Base-by-base conservation (phyloP, 225 moss, liverwort and hornwort genomes). In the Lunularia cruciata region DNA sequence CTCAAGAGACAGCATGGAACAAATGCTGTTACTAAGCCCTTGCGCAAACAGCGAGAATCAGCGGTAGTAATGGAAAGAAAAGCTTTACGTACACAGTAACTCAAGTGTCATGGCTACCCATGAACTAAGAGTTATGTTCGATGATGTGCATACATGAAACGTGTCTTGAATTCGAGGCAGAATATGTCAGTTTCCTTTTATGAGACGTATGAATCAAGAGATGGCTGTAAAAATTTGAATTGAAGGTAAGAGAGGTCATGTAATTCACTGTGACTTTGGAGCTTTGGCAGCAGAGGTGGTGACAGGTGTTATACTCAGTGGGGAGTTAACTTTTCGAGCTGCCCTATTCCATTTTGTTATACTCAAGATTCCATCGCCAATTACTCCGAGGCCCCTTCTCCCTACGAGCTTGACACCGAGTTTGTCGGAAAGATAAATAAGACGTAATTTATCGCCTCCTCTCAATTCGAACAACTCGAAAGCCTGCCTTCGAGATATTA, bases 381-480 rank as follows among this genome's bases (percentile, higher is more conserved):
- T 75, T 22, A 84, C 84, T 81, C 98, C 93, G 27, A 98, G 91
- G 76, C 98, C 91, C 80, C 90, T 88, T 63, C 98, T 84, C 67
- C 98, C 98, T 3, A 98, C 98, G 48, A 98, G 84, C 89, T 93
- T 98, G 61, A 89, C 93, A 69, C 91, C 89, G 75, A 91, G 81
- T 71, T 84, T 91, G 43, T 84, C 77, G 47, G 86, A 84, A 55
- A 98, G 86, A 83, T 89, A 84, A 40, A 85, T 78, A 28, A 89
- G 73, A 73, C 90, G 89, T 60, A 83, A 76, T 77, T 84, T 86
- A 78, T 93, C 98, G 57, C 91, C 85, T 70, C 85, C 91, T 77
- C 83, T 83, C 75, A 98, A 79, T 76, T 86, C 86, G 82, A 88
- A 86, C 85, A 98, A 84, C 76, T 89, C 89, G 69, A 91, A 80